These are phyloP conservation scores for Saccharomycopsis babjevae DNA, from an alignment of 805 yeast genomes.

Conservation along the genomic window DNA sequence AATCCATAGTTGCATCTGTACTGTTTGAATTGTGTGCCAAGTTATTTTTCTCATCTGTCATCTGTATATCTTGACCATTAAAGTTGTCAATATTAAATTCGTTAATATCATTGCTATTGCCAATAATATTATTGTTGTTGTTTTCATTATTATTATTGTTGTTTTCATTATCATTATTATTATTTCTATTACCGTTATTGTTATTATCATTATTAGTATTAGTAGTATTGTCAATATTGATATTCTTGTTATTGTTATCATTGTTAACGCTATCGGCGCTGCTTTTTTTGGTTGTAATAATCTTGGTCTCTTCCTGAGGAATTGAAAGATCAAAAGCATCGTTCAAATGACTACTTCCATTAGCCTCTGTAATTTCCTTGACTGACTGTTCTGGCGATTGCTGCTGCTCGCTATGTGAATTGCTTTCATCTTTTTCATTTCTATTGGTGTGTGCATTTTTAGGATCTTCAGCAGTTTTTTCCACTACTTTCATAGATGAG, in stretches of 20 bases:
- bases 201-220: slow-evolving; percentile 19
- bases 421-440: no score
- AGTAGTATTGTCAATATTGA: slow-evolving; percentile 18
- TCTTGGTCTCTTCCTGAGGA: no score
- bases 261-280: slow-evolving; percentile 10
- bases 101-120: no score
- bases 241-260: slow-evolving; percentile 19
- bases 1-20: not conserved
- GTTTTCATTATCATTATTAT: not conserved
- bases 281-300: not conserved
- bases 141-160: not conserved
- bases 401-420: no score
- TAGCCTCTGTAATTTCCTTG: not conserved
- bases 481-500: not conserved
- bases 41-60: not conserved
- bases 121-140: not conserved
- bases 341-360: not conserved
- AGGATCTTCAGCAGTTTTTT: no score
- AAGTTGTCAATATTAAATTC: no score
- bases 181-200: slow-evolving; percentile 7
- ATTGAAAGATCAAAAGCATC: no score
- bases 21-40: not conserved
- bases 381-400: not conserved
- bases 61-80: not conserved
- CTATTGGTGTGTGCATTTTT: no score